A percentile compares a stretch with the other conserved stretches of the same genome.
phyloP scores from a whole-genome alignment of 495 filamentous ascomycete species.

The Aspergillus ellipticus region DNA sequence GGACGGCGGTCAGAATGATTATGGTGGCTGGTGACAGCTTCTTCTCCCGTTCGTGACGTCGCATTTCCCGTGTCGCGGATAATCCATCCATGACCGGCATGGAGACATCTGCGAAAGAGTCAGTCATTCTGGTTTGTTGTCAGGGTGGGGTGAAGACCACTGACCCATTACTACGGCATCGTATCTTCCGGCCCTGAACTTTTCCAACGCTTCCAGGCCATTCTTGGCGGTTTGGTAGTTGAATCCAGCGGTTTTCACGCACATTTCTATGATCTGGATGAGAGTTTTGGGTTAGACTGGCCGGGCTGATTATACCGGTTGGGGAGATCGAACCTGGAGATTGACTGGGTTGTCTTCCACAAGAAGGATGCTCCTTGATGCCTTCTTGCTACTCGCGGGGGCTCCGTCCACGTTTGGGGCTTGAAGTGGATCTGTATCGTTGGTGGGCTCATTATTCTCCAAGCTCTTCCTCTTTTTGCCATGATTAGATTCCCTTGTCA shows the following conservation, averaged over 20 bases:
- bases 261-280: conserved; percentile 19
- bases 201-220: conserved; percentile 32
- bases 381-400: neutral
- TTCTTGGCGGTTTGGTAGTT: conserved; percentile 17
- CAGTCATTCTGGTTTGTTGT: neutral
- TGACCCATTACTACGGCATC: conserved; percentile 45
- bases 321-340: conserved; percentile 40
- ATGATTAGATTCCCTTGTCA: no score
- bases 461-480: no score
- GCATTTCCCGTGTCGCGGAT: conserved; percentile 55
- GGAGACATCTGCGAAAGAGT: conserved; percentile 45
- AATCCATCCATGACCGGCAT: conserved; percentile 67
- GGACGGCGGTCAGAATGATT: conserved; percentile 59
- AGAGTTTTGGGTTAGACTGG: neutral
- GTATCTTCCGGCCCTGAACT: conserved; percentile 41
- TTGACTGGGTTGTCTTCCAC: conserved; percentile 68
- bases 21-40: conserved; percentile 39
- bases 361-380: conserved; percentile 40
- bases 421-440: neutral
- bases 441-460: no score
- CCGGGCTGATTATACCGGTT: neutral
- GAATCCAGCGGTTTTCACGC: conserved; percentile 15
- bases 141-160: neutral
- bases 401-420: neutral
- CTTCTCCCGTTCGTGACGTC: conserved; percentile 43